A percentile compares a stretch with the other conserved stretches of the same genome.
These are phyloP conservation scores for Aspergillus affinis DNA, from an alignment of 495 filamentous ascomycete species.

Conservation along the genomic window DNA sequence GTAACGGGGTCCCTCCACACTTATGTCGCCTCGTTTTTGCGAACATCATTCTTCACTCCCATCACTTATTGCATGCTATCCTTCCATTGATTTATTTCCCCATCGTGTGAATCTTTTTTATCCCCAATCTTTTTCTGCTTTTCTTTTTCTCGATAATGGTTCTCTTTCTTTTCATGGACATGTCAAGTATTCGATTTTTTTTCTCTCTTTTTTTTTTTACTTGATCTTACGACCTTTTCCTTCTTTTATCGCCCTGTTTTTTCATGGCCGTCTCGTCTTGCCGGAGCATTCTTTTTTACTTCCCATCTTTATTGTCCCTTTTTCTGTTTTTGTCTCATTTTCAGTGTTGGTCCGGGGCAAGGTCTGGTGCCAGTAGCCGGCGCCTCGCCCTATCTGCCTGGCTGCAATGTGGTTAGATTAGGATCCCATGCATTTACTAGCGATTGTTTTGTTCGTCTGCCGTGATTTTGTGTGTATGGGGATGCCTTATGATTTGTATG, in stretches of 20 bases:
- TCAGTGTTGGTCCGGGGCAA: neutral
- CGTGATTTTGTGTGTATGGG: conserved; percentile 23
- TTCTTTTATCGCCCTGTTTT: conserved; percentile 5
- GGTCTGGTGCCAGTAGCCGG: conserved; percentile 9
- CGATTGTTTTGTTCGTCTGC: conserved; percentile 23
- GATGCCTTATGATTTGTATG: conserved; percentile 20
- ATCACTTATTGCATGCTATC: conserved; percentile 11
- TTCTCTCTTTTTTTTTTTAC: neutral
- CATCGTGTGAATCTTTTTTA: conserved; percentile 14
- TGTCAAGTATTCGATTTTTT: conserved; percentile 5
- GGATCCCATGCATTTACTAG: conserved; percentile 42
- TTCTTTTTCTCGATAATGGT: conserved; percentile 9
- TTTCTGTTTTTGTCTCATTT: conserved; percentile 1
- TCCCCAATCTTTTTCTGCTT: conserved; percentile 14
- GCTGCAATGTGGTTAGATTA: conserved; percentile 28
- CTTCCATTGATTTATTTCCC: conserved; percentile 11
- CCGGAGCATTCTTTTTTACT: conserved; percentile 4
- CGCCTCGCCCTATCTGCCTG: conserved; percentile 12
- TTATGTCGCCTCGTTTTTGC: conserved; percentile 7
- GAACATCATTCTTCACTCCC: conserved; percentile 16
- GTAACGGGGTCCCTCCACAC: neutral
- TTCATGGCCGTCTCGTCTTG: conserved; percentile 13
- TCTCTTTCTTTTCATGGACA: conserved; percentile 9
- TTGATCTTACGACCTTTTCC: conserved; percentile 10
- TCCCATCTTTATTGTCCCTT: conserved; percentile 7